Percentiles rank a stretch among this genome's conserved stretches.
phyloP scores from a whole-genome alignment of 176 grass and related monocot species.

The Oryza meridionalis region DNA sequence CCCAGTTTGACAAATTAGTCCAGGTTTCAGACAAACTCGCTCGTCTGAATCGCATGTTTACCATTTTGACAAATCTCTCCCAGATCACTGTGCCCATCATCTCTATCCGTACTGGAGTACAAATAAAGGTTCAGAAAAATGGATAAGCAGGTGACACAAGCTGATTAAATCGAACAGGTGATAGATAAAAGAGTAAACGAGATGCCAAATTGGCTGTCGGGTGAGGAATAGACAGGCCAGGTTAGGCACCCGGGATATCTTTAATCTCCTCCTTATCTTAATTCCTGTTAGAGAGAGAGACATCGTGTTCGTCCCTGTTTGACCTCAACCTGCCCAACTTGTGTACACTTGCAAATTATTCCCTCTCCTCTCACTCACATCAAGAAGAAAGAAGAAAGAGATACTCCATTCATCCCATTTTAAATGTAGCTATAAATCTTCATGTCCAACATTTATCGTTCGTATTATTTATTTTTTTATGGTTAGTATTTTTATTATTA shows the following conservation, averaged over 20 bases:
- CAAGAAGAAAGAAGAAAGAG: not conserved
- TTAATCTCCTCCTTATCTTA: too few species aligned
- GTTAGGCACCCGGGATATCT: not conserved
- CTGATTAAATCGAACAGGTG: not conserved
- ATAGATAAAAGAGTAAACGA: not conserved
- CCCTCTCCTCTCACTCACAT: not conserved
- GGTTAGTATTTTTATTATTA: too few species aligned
- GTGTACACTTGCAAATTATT: conserved; percentile 24
- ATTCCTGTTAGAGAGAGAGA: not conserved
- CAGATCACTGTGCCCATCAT: not conserved
- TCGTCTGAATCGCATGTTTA: too few species aligned
- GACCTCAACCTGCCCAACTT: conserved; percentile 16
- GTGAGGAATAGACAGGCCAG: conserved; percentile 28
- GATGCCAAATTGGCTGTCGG: conserved; percentile 21
- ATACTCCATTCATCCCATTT: too few species aligned
- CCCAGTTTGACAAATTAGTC: not conserved
- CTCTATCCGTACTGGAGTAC: too few species aligned
- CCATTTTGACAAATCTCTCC: too few species aligned
- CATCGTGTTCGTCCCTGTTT: conserved; percentile 14
- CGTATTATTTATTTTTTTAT: too few species aligned
- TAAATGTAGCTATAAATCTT: too few species aligned
- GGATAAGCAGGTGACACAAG: not conserved
- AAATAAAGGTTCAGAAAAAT: not conserved
- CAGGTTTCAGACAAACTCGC: not conserved
- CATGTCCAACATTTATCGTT: too few species aligned